Conservation (phyloP, 805 yeast species). For the Vanderwaltozyma tropicalis region DNA sequence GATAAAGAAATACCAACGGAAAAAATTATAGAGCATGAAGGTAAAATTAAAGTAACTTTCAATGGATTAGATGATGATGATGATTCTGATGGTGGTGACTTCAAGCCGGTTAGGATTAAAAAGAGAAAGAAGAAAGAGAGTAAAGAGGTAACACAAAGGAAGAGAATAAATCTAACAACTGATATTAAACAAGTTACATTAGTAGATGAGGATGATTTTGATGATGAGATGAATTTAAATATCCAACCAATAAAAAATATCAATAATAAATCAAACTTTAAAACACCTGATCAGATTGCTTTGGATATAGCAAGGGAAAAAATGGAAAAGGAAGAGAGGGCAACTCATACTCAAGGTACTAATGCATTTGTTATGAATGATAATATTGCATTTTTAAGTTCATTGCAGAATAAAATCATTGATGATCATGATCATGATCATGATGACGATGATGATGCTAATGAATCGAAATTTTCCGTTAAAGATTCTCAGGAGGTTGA, state of each 20-base stretch:
- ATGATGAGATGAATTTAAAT: constrained; percentile 12
- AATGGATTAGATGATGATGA: constrained; percentile 7
- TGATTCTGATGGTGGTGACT: constrained; percentile 26
- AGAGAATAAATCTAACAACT: constrained; percentile 22
- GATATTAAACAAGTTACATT: constrained; percentile 30
- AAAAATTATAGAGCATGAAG: not conserved
- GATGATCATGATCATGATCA: not conserved
- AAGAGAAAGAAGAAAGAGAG: constrained; percentile 31
- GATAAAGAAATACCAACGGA: not conserved
- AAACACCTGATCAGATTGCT: constrained; percentile 25
- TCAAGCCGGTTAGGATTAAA: constrained; percentile 30
- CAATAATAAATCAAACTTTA: not conserved
- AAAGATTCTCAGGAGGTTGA: not conserved
- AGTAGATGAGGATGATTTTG: constrained; percentile 25
- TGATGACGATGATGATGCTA: not conserved
- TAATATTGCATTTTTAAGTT: constrained; percentile 26
- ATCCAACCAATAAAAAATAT: constrained; percentile 17
- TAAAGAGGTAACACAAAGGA: constrained; percentile 16
- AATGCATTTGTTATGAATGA: constrained; percentile 31
- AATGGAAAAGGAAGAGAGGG: constrained; percentile 12
- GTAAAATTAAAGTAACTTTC: constrained; percentile 11
- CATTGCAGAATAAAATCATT: constrained; percentile 8
- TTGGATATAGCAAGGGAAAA: constrained; percentile 29
- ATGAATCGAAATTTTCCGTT: constrained; percentile 5
- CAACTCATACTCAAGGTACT: constrained; percentile 5